A percentile compares a stretch with the other conserved stretches of the same genome.
Conservation (phyloP, 1,284 basidiomycete species). For the Papiliotrema nemorosa region DNA sequence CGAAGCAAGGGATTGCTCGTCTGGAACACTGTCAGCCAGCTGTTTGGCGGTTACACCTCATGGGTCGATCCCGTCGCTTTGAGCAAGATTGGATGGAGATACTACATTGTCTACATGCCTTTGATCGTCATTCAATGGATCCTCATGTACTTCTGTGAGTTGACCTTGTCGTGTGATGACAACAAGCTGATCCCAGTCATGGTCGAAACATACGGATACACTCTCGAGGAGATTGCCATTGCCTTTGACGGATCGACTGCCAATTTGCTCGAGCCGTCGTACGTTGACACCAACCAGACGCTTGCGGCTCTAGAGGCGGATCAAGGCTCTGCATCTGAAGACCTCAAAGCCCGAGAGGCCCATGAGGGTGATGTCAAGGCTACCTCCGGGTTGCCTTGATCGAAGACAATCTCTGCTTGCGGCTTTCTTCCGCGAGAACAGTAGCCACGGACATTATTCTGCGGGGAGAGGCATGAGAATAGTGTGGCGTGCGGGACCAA, state of each 20-base stretch:
- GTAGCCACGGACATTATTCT: no score
- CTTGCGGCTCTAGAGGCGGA: background rate
- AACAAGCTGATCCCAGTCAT: slow-evolving; percentile 25
- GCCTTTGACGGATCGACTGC: slow-evolving; percentile 37
- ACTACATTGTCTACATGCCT: slow-evolving; percentile 47
- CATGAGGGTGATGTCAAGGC: no score
- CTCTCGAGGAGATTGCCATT: slow-evolving; percentile 46
- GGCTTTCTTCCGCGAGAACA: no score
- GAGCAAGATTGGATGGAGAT: slow-evolving; percentile 45
- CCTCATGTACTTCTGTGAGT: slow-evolving; percentile 32
- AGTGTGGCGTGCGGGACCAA: no score
- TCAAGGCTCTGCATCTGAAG: background rate
- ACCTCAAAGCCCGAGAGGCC: no score
- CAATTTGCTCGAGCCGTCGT: slow-evolving; percentile 4
- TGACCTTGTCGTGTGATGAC: background rate
- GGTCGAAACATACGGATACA: slow-evolving; percentile 48
- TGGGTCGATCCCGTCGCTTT: slow-evolving; percentile 49
- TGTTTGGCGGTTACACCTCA: slow-evolving; percentile 30
- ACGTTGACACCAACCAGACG: background rate
- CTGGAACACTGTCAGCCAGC: slow-evolving; percentile 47
- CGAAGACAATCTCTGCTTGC: no score
- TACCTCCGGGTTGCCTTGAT: no score
- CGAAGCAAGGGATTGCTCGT: slow-evolving; percentile 48
- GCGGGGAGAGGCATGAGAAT: no score
- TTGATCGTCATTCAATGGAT: slow-evolving; percentile 41